These are phyloP conservation scores for Leavenworthia alabamica DNA, from an alignment of 345 rosid genomes.

Conservation along the genomic window DNA sequence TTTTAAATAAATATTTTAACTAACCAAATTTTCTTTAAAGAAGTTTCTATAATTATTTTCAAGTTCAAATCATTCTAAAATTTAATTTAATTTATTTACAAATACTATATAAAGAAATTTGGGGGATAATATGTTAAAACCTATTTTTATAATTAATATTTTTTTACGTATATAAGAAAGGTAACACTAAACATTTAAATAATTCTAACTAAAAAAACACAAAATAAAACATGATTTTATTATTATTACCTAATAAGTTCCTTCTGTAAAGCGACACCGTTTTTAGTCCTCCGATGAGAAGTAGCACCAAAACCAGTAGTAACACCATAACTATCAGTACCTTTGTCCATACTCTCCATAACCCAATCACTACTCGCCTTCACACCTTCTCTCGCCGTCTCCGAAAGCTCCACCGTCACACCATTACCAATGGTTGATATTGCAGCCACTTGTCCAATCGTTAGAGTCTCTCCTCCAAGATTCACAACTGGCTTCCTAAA, in stretches of 20 bases:
- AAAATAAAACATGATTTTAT: no score
- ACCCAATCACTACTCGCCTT: slow-evolving; percentile 85
- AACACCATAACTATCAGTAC: slow-evolving; percentile 64
- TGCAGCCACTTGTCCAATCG: slow-evolving; percentile 72
- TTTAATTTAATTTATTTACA: not conserved
- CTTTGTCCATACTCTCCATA: slow-evolving; percentile 65
- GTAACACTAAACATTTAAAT: not conserved
- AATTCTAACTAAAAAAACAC: no score
- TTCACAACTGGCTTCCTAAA: slow-evolving; percentile 50
- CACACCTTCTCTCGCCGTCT: slow-evolving; percentile 47
- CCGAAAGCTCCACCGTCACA: slow-evolving; percentile 48
- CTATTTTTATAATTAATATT: no score
- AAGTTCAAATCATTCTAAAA: not conserved
- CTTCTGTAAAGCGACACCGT: slow-evolving; percentile 64
- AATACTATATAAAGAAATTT: not conserved
- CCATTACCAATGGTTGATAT: slow-evolving; percentile 34
- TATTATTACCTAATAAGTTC: slow-evolving; percentile 59
- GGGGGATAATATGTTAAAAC: not conserved
- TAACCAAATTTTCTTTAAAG: not conserved
- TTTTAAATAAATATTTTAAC: no score
- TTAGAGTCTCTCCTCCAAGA: slow-evolving; percentile 67
- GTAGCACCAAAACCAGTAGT: slow-evolving; percentile 81
- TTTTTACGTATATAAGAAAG: no score
- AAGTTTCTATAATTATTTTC: not conserved
- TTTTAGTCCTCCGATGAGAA: slow-evolving; percentile 63